These are phyloP conservation scores for Rhytidhysteron rufulum DNA, from an alignment of 2,329 filamentous ascomycete genomes.

Conservation along the genomic window DNA sequence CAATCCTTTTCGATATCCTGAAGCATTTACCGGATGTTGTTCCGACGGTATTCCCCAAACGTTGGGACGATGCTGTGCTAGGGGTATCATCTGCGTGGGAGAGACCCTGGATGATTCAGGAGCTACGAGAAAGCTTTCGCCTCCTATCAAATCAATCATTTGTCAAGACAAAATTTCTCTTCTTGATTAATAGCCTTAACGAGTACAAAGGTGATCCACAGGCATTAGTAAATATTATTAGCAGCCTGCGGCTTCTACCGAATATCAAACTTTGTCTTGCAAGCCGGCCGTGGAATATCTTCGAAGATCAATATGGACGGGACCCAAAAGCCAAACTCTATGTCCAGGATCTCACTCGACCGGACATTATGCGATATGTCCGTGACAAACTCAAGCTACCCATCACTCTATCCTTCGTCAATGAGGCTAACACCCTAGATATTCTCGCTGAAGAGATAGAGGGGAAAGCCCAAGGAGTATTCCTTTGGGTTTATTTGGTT, in stretches of 20 bases:
- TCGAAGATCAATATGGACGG: neutral
- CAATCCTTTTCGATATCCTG: conserved; percentile 14
- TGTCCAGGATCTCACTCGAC: neutral
- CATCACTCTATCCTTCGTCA: neutral
- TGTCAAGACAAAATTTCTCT: neutral
- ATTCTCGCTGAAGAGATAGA: neutral
- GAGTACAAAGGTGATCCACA: conserved; percentile 1
- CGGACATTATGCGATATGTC: neutral
- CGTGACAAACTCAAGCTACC: neutral
- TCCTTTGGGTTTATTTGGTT: conserved; percentile 1
- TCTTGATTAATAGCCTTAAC: conserved; percentile 3
- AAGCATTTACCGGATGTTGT: neutral
- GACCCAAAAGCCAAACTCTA: neutral
- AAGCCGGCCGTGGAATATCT: neutral
- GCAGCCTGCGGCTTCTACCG: neutral
- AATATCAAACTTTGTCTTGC: neutral
- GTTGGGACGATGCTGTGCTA: neutral
- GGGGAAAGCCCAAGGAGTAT: neutral
- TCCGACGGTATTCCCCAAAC: neutral
- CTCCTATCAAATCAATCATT: neutral
- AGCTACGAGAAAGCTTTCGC: neutral
- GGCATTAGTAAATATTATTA: conserved; percentile 1
- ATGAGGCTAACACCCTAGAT: neutral
- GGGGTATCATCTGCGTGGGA: neutral
- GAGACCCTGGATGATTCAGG: neutral